Percentiles rank a stretch among this genome's conserved stretches.
phyloP scores from a whole-genome alignment of 768 basidiomycete species.

The Rhizopogon vulgaris region DNA sequence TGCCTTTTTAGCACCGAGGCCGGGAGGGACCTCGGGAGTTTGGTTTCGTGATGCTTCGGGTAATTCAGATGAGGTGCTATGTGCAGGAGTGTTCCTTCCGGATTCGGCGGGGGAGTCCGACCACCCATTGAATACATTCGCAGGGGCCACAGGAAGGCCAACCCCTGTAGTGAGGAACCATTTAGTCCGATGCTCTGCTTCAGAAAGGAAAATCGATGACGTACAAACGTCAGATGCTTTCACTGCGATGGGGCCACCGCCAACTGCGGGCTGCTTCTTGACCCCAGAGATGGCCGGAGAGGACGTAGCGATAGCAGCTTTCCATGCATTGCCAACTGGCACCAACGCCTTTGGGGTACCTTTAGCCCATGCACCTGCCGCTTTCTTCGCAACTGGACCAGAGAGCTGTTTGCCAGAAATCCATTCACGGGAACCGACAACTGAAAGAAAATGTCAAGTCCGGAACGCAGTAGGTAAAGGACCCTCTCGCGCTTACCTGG shows the following conservation, averaged over 20 bases:
- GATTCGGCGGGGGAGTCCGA: conserved; percentile 12
- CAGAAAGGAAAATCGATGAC: conserved; percentile 1
- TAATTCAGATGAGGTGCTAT: conserved; percentile 1
- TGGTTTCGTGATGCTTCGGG: conserved; percentile 1
- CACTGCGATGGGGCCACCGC: conserved; percentile 19
- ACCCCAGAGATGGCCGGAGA: not conserved
- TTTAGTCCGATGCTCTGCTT: not conserved
- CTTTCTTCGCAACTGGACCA: not conserved
- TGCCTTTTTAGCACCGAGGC: conserved; percentile 5
- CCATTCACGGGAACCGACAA: conserved; percentile 25
- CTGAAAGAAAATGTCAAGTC: conserved; percentile 6
- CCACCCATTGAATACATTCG: conserved; percentile 7
- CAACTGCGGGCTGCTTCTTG: conserved; percentile 19
- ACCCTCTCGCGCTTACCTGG: conserved; percentile 22
- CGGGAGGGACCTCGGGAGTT: conserved; percentile 5
- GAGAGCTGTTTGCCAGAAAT: conserved; percentile 10
- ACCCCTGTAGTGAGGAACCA: not conserved
- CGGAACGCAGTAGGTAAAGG: conserved; percentile 1
- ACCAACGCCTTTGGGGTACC: conserved; percentile 12
- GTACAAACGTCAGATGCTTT: conserved; percentile 24
- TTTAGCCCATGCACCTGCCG: conserved; percentile 14
- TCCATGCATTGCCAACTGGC: conserved; percentile 18
- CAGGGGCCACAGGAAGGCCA: not conserved
- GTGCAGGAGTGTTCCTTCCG: conserved; percentile 11
- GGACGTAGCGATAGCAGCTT: conserved; percentile 5